Evolutionary conservation across 2,329 filamentous ascomycete genomes (phyloP).

Genomic region (Trichocomaceae sp.): DNA sequence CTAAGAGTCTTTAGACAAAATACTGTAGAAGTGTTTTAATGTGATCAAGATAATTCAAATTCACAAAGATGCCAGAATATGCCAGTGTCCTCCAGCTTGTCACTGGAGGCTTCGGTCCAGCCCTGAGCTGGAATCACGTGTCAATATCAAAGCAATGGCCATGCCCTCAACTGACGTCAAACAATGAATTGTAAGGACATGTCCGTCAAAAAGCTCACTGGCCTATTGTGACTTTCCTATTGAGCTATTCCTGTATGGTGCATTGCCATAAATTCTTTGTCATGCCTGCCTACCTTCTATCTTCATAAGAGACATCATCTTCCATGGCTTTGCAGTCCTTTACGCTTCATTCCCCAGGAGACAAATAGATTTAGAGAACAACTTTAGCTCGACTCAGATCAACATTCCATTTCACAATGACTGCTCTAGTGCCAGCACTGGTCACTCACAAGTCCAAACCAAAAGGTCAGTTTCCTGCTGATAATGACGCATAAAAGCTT

Average conservation of each 20-base stretch:
- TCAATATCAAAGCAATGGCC: not conserved
- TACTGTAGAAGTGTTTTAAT: too few relatives aligned
- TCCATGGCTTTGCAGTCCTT: not conserved
- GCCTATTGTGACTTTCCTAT: not conserved
- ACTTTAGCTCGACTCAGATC: not conserved
- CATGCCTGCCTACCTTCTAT: not conserved
- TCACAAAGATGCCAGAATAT: too few relatives aligned
- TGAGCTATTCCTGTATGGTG: not conserved
- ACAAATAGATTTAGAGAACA: not conserved
- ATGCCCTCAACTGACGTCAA: not conserved
- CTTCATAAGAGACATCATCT: not conserved
- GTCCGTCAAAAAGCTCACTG: not conserved
- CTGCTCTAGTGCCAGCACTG: not conserved
- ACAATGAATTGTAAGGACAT: not conserved
- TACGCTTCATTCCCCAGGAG: not conserved
- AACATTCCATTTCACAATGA: not conserved
- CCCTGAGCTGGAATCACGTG: not conserved
- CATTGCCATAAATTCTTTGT: not conserved
- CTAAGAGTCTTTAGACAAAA: too few relatives aligned
- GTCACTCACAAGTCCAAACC: not conserved
- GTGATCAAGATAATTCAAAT: too few relatives aligned
- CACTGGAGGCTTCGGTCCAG: not conserved
- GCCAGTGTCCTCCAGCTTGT: too few relatives aligned
- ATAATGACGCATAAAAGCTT: not conserved
- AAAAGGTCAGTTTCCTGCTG: not conserved